These are phyloP conservation scores for Hygrophorus pudorinus DNA, from an alignment of 768 basidiomycete species.

Conservation along the genomic window DNA sequence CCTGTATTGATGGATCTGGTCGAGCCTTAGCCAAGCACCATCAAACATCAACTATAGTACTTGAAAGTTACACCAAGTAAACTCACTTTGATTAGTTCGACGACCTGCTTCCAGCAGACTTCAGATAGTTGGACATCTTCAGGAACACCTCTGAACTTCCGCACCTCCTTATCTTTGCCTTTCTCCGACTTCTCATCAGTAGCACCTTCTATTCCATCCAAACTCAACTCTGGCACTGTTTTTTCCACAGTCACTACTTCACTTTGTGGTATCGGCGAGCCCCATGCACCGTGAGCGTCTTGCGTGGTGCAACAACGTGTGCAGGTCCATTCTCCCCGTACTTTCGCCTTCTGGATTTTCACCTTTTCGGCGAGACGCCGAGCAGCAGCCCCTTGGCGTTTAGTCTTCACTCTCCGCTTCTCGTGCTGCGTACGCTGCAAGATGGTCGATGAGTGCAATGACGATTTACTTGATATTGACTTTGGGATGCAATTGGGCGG, in stretches of 20 bases:
- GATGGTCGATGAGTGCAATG: conserved; percentile 91
- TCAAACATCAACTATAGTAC: conserved; percentile 2
- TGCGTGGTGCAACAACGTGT: conserved; percentile 22
- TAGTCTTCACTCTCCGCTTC: conserved; percentile 96
- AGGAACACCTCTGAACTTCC: conserved; percentile 92
- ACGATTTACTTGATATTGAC: conserved; percentile 99
- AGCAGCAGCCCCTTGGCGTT: conserved; percentile 85
- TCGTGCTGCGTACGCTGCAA: conserved; percentile 92
- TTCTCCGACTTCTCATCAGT: conserved; percentile 26
- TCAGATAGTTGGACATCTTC: conserved; percentile 94
- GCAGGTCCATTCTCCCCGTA: conserved; percentile 40
- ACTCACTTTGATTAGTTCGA: conserved; percentile 89
- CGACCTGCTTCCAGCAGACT: conserved; percentile 98
- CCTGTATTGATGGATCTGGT: conserved; percentile 94
- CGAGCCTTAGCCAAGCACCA: conserved; percentile 53
- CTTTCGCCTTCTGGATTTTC: conserved; percentile 56
- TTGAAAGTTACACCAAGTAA: not conserved
- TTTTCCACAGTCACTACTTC: conserved; percentile 19
- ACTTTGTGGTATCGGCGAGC: conserved; percentile 27
- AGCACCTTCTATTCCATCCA: conserved; percentile 15
- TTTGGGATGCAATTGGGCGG: conserved; percentile 92
- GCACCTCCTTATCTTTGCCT: conserved; percentile 59
- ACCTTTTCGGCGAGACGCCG: conserved; percentile 82
- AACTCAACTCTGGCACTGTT: not conserved
- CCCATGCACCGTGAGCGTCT: conserved; percentile 37